Percentiles rank a stretch among this genome's conserved stretches.
These are phyloP conservation scores for Penicillium nucicola DNA, from an alignment of 495 filamentous ascomycete species.

Conservation along the genomic window DNA sequence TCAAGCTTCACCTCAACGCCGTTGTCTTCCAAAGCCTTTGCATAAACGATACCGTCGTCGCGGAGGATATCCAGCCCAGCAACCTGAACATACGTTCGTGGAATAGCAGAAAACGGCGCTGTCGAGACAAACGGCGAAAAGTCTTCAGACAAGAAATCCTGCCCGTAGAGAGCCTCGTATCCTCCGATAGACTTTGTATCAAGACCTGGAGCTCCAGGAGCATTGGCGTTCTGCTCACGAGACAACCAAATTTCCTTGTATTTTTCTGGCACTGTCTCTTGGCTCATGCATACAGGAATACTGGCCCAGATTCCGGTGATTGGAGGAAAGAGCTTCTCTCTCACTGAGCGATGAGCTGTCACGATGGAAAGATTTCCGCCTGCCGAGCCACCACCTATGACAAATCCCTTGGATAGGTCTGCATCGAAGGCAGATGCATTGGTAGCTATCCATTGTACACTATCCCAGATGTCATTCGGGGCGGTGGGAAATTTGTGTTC, in stretches of 20 bases:
- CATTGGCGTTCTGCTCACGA: conserved; percentile 36
- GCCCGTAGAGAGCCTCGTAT: conserved; percentile 1
- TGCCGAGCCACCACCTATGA: conserved; percentile 48
- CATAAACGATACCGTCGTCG: conserved; percentile 41
- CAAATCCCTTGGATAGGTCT: conserved; percentile 36
- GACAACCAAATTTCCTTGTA: conserved; percentile 32
- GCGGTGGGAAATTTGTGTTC: conserved; percentile 47
- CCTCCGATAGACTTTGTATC: not conserved
- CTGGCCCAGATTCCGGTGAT: conserved; percentile 45
- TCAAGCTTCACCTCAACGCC: conserved; percentile 36
- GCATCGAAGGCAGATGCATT: conserved; percentile 24
- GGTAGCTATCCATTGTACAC: conserved; percentile 44
- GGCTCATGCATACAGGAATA: conserved; percentile 28
- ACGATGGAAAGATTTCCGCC: conserved; percentile 46
- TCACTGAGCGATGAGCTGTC: conserved; percentile 35
- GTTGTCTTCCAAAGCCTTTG: conserved; percentile 24
- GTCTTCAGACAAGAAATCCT: conserved; percentile 6
- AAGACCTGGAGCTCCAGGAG: conserved; percentile 4
- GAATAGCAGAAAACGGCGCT: conserved; percentile 15
- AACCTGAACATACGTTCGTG: conserved; percentile 39
- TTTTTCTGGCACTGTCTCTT: conserved; percentile 18
- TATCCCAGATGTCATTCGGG: conserved; percentile 48
- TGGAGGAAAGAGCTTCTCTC: conserved; percentile 38
- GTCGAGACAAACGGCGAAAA: conserved; percentile 11
- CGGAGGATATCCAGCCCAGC: conserved; percentile 35